A percentile compares a stretch with the other conserved stretches of the same genome.
Evolutionary conservation across 1,284 basidiomycete genomes (phyloP).

Genomic region (Athelia sp.): DNA sequence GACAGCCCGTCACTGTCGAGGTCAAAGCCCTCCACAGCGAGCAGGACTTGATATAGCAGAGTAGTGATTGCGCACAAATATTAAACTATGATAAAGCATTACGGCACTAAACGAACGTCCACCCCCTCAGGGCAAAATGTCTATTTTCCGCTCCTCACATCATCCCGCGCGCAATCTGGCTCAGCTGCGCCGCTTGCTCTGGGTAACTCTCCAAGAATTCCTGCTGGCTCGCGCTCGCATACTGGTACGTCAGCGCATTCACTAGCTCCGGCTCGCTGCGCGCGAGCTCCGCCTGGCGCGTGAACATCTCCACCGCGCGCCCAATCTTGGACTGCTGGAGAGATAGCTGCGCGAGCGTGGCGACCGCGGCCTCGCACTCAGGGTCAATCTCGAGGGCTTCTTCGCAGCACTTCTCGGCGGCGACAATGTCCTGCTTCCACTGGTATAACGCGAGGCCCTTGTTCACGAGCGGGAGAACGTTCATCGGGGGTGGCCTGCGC

Average conservation of each 20-base stretch:
- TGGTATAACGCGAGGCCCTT: slow-evolving; percentile 95
- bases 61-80: not conserved
- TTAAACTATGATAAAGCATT: not conserved
- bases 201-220: slow-evolving; percentile 83
- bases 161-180: slow-evolving; percentile 44
- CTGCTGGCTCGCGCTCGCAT: slow-evolving; percentile 52
- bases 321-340: slow-evolving; percentile 91
- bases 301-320: slow-evolving; percentile 86
- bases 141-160: slow-evolving; percentile 14
- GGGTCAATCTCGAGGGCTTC: slow-evolving; percentile 87
- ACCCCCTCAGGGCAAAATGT: not conserved
- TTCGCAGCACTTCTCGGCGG: slow-evolving; percentile 82
- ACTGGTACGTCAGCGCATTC: slow-evolving; percentile 86
- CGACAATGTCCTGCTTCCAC: slow-evolving; percentile 87
- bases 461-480: slow-evolving; percentile 95
- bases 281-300: slow-evolving; percentile 80
- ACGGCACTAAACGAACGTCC: not conserved
- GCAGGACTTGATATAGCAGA: not conserved
- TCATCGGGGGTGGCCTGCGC: slow-evolving; percentile 53
- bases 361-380: slow-evolving; percentile 95
- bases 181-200: slow-evolving; percentile 66
- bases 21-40: not conserved
- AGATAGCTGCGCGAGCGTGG: slow-evolving; percentile 90
- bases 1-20: not conserved
- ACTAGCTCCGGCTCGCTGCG: slow-evolving; percentile 89